These are phyloP conservation scores for Yamadazyma sp. DNA, from an alignment of 805 yeast species.

Conservation along the genomic window DNA sequence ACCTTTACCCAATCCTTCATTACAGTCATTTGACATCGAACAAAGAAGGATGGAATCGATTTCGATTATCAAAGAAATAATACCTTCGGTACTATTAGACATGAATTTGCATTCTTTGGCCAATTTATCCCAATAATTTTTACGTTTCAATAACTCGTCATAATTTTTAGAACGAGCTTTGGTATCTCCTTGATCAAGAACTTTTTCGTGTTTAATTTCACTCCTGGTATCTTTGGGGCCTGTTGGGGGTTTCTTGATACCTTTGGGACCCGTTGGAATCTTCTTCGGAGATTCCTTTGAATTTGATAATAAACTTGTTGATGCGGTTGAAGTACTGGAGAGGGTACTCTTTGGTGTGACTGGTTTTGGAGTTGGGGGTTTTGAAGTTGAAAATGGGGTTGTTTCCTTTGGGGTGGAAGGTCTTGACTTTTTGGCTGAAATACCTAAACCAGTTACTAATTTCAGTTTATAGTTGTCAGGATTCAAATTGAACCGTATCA, in stretches of 20 bases:
- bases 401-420: background rate
- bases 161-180: background rate
- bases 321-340: background rate
- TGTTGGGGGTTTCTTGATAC: background rate
- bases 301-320: background rate
- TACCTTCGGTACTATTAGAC: constrained; percentile 16
- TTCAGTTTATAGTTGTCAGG: background rate
- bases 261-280: background rate
- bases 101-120: constrained; percentile 19
- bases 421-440: background rate
- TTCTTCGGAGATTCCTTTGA: background rate
- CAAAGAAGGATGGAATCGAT: constrained; percentile 26
- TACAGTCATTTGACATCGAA: constrained; percentile 28
- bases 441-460: background rate
- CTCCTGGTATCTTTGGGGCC: background rate
- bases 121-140: constrained; percentile 16
- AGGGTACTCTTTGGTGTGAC: background rate
- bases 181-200: background rate
- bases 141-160: background rate
- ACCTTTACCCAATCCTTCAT: constrained; percentile 29
- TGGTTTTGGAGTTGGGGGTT: background rate
- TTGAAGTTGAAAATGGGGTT: background rate
- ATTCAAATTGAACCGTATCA: constrained; percentile 12
- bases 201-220: background rate
- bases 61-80: constrained; percentile 21